Conservation (phyloP, 768 basidiomycete species). For the Leccinum incarnatum region DNA sequence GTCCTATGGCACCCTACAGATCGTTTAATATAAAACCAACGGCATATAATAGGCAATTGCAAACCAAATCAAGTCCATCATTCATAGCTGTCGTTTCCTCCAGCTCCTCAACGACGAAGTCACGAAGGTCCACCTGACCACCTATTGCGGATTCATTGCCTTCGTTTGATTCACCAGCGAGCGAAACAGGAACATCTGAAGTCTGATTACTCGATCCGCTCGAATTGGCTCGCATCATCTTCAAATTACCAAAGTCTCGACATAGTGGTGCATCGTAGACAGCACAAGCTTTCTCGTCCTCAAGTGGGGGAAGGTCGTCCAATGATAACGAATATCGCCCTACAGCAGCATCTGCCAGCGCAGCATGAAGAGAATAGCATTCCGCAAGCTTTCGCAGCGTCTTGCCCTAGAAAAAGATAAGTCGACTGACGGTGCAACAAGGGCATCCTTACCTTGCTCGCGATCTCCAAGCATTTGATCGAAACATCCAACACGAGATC, state of each 20-base stretch:
- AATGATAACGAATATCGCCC: slow-evolving; percentile 50
- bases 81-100: slow-evolving; percentile 9
- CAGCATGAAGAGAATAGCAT: slow-evolving; percentile 41
- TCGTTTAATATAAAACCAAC: slow-evolving; percentile 6
- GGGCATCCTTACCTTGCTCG: slow-evolving; percentile 41
- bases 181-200: background rate
- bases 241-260: slow-evolving; percentile 45
- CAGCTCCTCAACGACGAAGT: slow-evolving; percentile 16
- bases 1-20: slow-evolving; percentile 62
- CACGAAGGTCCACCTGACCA: slow-evolving; percentile 16
- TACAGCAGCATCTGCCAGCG: slow-evolving; percentile 45
- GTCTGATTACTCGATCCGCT: slow-evolving; percentile 14
- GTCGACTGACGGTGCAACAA: slow-evolving; percentile 2
- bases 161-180: slow-evolving; percentile 11
- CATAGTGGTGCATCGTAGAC: slow-evolving; percentile 52
- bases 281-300: slow-evolving; percentile 45
- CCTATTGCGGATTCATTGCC: slow-evolving; percentile 9
- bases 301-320: slow-evolving; percentile 54
- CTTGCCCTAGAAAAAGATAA: slow-evolving; percentile 49
- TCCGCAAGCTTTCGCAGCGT: slow-evolving; percentile 60
- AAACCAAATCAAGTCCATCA: slow-evolving; percentile 28
- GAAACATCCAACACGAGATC: slow-evolving; percentile 59
- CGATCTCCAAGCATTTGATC: slow-evolving; percentile 55
- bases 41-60: slow-evolving; percentile 1
- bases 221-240: slow-evolving; percentile 25